Conservation (phyloP, 495 filamentous ascomycete genomes). For the Mycothermus thermophilus region DNA sequence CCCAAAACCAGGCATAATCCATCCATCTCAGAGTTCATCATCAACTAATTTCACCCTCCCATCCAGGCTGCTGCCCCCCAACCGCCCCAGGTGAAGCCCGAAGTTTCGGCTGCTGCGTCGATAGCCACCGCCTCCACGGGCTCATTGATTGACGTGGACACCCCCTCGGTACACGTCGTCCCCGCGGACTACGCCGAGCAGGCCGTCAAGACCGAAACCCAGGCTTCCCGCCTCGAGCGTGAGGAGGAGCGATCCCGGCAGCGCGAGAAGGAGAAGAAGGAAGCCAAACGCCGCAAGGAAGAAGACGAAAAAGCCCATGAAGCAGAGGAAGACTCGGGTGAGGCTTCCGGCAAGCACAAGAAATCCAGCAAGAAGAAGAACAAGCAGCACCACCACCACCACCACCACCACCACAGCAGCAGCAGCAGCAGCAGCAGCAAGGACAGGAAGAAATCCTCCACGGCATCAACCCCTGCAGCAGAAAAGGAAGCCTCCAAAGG, state of each 20-base stretch:
- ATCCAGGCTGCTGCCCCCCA: conserved; percentile 47
- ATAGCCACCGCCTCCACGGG: conserved; percentile 40
- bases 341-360: neutral
- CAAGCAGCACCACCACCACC: too few species aligned
- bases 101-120: conserved; percentile 17
- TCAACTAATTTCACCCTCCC: neutral
- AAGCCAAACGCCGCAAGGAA: conserved; percentile 16
- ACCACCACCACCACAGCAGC: too few species aligned
- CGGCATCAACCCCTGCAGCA: too few species aligned
- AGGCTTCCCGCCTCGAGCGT: conserved; percentile 49
- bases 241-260: conserved; percentile 44
- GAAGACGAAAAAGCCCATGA: neutral
- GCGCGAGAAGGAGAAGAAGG: conserved; percentile 38
- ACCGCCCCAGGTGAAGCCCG: conserved; percentile 46
- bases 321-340: neutral
- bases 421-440: too few species aligned
- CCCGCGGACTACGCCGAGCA: conserved; percentile 51
- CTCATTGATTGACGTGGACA: conserved; percentile 66
- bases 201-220: conserved; percentile 56
- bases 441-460: too few species aligned
- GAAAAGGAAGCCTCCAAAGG: too few species aligned
- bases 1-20: too few species aligned
- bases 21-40: neutral
- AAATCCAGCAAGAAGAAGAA: conserved; percentile 35
- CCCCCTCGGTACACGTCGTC: conserved; percentile 54